These are phyloP conservation scores for Ceratocystis smalleyi DNA, from an alignment of 2,329 filamentous ascomycete genomes.

Conservation along the genomic window DNA sequence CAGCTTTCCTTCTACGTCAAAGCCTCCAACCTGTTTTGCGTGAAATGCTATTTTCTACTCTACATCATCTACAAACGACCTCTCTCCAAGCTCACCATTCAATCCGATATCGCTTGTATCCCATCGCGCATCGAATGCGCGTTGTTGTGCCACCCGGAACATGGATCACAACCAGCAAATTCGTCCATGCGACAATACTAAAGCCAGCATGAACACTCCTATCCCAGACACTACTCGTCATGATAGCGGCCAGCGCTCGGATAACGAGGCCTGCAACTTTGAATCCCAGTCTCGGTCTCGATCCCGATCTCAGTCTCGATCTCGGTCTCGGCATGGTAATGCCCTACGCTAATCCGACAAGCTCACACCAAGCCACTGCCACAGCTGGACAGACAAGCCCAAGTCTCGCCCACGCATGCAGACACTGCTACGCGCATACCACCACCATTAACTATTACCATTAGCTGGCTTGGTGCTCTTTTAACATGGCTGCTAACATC, in stretches of 20 bases:
- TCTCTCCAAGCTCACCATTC: neutral
- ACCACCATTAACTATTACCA: neutral
- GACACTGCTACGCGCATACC: neutral
- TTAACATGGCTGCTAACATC: conserved; percentile 28
- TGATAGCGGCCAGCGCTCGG: conserved; percentile 4
- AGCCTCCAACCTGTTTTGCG: neutral
- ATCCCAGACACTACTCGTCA: neutral
- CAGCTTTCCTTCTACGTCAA: neutral
- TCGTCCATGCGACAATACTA: conserved; percentile 19
- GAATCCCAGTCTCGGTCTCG: conserved; percentile 13
- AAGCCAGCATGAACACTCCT: neutral
- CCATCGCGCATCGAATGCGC: neutral
- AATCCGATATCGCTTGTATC: neutral
- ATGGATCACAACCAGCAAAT: conserved; percentile 7
- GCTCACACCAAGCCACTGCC: conserved; percentile 4
- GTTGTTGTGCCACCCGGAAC: neutral
- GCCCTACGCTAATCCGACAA: conserved; percentile 18
- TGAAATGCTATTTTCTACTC: neutral
- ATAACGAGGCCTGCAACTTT: conserved; percentile 17
- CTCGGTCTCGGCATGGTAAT: conserved; percentile 38
- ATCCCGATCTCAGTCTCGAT: conserved; percentile 17
- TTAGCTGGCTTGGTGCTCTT: conserved; percentile 9
- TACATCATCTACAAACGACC: neutral
- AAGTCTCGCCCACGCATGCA: neutral
- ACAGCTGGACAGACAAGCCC: conserved; percentile 4